A percentile compares a stretch with the other conserved stretches of the same genome.
Evolutionary conservation across 2,329 filamentous ascomycete genomes (phyloP).

Genomic region (Clathrospora elynae): DNA sequence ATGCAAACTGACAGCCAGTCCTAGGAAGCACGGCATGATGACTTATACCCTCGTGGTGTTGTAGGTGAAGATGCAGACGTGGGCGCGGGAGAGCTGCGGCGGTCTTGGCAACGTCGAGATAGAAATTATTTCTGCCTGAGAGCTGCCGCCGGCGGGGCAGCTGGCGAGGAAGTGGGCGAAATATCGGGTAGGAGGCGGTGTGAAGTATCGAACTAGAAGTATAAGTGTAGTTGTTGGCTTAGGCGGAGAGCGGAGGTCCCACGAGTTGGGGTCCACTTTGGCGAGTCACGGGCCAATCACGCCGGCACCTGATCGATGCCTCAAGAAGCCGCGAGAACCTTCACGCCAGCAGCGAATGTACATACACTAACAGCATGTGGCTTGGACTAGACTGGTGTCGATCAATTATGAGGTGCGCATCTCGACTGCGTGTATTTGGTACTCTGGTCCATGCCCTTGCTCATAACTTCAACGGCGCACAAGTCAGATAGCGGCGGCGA

Average conservation of each 20-base stretch:
- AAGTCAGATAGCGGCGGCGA: no score
- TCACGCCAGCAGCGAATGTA: no score
- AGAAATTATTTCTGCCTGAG: constrained; percentile 15
- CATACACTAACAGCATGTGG: no score
- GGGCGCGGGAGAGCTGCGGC: constrained; percentile 13
- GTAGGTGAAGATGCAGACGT: constrained; percentile 11
- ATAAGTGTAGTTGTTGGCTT: constrained; percentile 13
- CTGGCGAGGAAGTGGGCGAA: constrained; percentile 19
- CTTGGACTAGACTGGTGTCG: no score
- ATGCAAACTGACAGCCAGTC: constrained; percentile 97
- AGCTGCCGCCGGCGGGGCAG: constrained; percentile 13
- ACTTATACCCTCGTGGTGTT: constrained; percentile 50
- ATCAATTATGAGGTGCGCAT: no score
- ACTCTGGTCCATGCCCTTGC: no score
- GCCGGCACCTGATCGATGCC: constrained; percentile 9
- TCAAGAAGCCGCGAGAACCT: constrained; percentile 1
- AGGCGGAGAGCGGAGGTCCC: constrained; percentile 18
- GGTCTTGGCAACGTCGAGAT: constrained; percentile 27
- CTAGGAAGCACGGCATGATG: constrained; percentile 89
- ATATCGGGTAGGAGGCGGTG: constrained; percentile 15
- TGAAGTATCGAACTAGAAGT: constrained; percentile 20
- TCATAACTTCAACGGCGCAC: no score
- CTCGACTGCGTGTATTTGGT: no score
- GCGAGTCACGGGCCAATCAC: constrained; percentile 14
- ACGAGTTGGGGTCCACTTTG: constrained; percentile 11